Percentiles rank a stretch among this genome's conserved stretches.
Evolutionary conservation across 2,329 filamentous ascomycete genomes (phyloP).

Genomic region (Ophiocordyceps unilateralis): DNA sequence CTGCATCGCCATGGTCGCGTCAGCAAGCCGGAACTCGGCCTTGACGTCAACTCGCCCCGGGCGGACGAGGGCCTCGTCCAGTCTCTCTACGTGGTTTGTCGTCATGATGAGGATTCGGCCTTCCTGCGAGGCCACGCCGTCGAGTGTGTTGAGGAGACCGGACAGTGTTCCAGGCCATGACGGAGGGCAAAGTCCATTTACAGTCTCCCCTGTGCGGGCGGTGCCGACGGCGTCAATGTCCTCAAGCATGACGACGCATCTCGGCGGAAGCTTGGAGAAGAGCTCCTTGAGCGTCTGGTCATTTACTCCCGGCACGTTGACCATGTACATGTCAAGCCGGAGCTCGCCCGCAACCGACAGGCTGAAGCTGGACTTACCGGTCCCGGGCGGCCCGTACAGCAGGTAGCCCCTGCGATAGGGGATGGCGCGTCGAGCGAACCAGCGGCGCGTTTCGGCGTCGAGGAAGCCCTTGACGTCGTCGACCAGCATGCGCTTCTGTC

Average conservation of each 20-base stretch:
- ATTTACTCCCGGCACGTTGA: constrained; percentile 15
- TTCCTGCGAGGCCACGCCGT: constrained; percentile 7
- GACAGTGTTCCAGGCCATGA: constrained; percentile 5
- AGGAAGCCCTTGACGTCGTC: constrained; percentile 19
- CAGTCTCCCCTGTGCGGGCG: background rate
- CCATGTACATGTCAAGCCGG: constrained; percentile 17
- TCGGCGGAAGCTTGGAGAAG: constrained; percentile 14
- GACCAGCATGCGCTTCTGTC: constrained; percentile 8
- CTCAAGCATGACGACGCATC: constrained; percentile 21
- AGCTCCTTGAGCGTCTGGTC: constrained; percentile 13
- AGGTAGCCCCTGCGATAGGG: constrained; percentile 19
- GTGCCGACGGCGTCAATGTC: constrained; percentile 16
- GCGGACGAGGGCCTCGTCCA: constrained; percentile 8
- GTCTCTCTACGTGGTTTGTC: constrained; percentile 8
- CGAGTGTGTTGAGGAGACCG: constrained; percentile 8
- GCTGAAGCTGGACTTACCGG: constrained; percentile 20
- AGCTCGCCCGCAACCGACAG: constrained; percentile 18
- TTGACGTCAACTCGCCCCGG: constrained; percentile 38
- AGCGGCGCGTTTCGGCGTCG: constrained; percentile 11
- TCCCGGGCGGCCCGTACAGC: constrained; percentile 20
- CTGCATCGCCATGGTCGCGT: background rate
- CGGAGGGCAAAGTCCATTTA: background rate
- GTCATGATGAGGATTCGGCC: constrained; percentile 10
- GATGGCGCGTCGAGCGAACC: constrained; percentile 13
- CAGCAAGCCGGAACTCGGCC: constrained; percentile 16